A percentile compares a stretch with the other conserved stretches of the same genome.
These are phyloP conservation scores for Malus orientalis DNA, from an alignment of 306 rosid genomes.

Conservation along the genomic window DNA sequence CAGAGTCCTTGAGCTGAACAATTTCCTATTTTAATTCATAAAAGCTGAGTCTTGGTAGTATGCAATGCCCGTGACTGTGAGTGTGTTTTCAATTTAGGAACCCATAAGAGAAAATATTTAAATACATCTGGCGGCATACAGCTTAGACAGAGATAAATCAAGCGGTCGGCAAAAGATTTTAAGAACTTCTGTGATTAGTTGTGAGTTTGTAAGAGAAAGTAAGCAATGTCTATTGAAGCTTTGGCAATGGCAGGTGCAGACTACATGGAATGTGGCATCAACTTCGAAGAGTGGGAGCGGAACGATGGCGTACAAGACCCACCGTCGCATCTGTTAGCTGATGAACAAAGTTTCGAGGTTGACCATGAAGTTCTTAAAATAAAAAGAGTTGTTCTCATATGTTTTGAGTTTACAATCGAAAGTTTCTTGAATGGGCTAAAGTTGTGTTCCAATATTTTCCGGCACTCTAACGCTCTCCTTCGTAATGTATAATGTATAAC, in stretches of 20 bases:
- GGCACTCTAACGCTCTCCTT: neutral
- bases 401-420: neutral
- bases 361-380: neutral
- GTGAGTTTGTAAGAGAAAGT: neutral
- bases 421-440: conserved; percentile 2
- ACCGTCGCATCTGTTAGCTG: conserved; percentile 3
- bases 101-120: neutral
- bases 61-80: neutral
- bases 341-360: neutral
- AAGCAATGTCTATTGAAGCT: conserved; percentile 15
- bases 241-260: conserved; percentile 17
- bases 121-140: neutral
- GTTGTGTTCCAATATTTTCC: neutral
- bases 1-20: neutral
- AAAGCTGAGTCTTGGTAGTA: neutral
- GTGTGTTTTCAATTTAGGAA: too few species aligned
- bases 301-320: neutral
- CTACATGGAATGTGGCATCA: neutral
- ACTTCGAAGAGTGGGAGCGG: neutral
- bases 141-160: neutral
- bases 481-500: too few species aligned
- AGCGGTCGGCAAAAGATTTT: neutral
- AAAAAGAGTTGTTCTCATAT: neutral
- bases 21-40: neutral
- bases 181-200: neutral